Base-by-base conservation (phyloP, 148 eudicot genomes). In the Rhododendron ovatum region DNA sequence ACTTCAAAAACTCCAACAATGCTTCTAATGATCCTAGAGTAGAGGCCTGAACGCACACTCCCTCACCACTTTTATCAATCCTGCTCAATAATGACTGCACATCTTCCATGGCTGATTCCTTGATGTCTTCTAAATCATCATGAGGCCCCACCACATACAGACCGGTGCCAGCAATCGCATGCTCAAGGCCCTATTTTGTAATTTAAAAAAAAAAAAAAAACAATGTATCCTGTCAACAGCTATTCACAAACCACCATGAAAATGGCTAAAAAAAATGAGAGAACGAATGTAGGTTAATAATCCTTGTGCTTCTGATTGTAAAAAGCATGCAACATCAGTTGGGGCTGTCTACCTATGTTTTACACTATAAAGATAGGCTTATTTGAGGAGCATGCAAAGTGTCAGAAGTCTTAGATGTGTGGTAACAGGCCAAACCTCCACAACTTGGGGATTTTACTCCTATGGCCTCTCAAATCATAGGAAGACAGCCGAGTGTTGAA, bases 1-100 rank as follows among this genome's bases (percentile, higher is more conserved):
- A 89, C 88, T 96, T 94, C 89, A 95, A 88, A 88, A 96, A 94
- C 85, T 94, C 95, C 77, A 95, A 86, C 73, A 95, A 82, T 78
- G 98, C 99, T 90, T 96, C 99, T 86, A 96, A 86, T 20, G 98
- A 96, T 57, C 99, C 99, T 39, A 95, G 94, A 35, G 98, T 95
- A 79, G 99, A 96, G 82, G 99, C 98, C 87, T 96, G 99, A 83
- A 96, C 98, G 91, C 89, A 94, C 79, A 96, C 99, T 53, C 99
- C 99, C 86, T 93, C 98, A 11, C 98, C 98, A 85, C 89, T 95
- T 91, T 89, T 95, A 88, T 96, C 98, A 82, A 95, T 93, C 86
- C 98, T 88, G 87, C 91, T 95, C 95, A 95, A 88, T 50, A 95
- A 95, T 53, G 95, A 91, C 84, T 89, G 87, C 93, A 94, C 89